Conservation (phyloP, 495 filamentous ascomycete genomes). For the Usnea hakonensis region DNA sequence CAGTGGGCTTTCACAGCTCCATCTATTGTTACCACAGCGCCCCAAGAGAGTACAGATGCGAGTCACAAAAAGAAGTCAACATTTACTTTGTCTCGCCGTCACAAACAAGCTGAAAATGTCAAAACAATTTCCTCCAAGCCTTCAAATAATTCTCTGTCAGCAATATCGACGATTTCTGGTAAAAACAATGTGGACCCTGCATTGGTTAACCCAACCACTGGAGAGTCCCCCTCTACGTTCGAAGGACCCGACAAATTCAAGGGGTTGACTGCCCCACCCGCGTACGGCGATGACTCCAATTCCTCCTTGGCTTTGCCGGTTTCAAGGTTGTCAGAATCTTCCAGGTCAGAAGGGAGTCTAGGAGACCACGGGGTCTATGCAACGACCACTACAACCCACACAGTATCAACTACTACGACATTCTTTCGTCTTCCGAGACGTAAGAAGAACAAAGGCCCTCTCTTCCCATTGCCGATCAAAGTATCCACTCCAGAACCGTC, state of each 20-base stretch:
- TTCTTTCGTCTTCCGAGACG: constrained; percentile 77
- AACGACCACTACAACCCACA: constrained; percentile 56
- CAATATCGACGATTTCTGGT: background rate
- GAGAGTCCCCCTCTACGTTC: constrained; percentile 48
- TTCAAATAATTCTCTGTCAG: constrained; percentile 20
- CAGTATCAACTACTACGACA: constrained; percentile 55
- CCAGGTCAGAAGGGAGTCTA: constrained; percentile 78
- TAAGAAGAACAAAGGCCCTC: constrained; percentile 70
- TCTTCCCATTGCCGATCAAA: constrained; percentile 83
- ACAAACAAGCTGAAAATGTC: constrained; percentile 20
- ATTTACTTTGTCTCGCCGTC: constrained; percentile 35
- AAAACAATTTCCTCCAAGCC: constrained; percentile 37
- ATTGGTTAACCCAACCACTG: constrained; percentile 33
- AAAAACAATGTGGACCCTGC: background rate
- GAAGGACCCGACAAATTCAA: constrained; percentile 60
- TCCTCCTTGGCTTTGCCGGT: constrained; percentile 60
- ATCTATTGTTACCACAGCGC: constrained; percentile 87
- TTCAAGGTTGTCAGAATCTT: constrained; percentile 79
- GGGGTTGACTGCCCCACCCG: constrained; percentile 47
- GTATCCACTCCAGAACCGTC: constrained; percentile 29
- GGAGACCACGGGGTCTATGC: constrained; percentile 62
- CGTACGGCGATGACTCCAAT: constrained; percentile 58
- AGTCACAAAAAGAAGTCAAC: constrained; percentile 47
- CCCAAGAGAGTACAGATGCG: constrained; percentile 54
- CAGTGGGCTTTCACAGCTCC: constrained; percentile 49